Base-by-base conservation (phyloP, 441 rosid species). In the Kokia cookei region DNA sequence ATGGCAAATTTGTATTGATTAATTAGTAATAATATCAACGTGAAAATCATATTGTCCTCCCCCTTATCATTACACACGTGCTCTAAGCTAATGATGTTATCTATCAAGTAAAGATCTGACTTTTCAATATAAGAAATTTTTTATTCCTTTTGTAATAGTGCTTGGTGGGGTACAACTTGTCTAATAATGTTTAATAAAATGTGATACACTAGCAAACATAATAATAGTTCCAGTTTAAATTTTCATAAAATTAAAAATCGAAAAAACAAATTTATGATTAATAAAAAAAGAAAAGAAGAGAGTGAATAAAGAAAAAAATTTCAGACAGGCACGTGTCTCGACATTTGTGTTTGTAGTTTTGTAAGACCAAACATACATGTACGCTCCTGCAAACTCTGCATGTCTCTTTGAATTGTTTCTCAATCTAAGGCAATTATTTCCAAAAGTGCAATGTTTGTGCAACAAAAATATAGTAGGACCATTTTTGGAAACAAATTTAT, bases 61-160 rank as follows among this genome's bases (percentile, higher is more conserved):
- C 35, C 26, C 65, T 74, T 61, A 82, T 88, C 80, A 88, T 86
- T 75, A 87, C 89, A 80, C 93, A 87, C 95, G 95, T 86, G 95
- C 83, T 81, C 22, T 35, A 45, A 42, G 67, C 73, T 73, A 80
- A 88, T 90, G 77, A 86, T 88, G 78, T 65, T 79, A 69, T 61
- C 72, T 75, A 81, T 81, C 79, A 73, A 73, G 73, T 65, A 77
- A 67, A 78, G 80, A 68, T 76, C 78, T 73, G 86, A 84, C 80
- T 76, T 79, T 76, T 70, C 48, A 73, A 65, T 43, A 76, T 66
- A 73, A 12, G 62, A 15, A 37, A 48, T 67, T 19, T 11, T 81
- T 77, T 71, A 78, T 80, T 76, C 53, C 73, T 53, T 50, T 68
- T 8, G 7, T 42, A 55, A 53, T 55, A 70, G 13, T 53, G 62